Evolutionary conservation across 2,329 filamentous ascomycete species (phyloP).

Genomic region (Orbilia oligospora): DNA sequence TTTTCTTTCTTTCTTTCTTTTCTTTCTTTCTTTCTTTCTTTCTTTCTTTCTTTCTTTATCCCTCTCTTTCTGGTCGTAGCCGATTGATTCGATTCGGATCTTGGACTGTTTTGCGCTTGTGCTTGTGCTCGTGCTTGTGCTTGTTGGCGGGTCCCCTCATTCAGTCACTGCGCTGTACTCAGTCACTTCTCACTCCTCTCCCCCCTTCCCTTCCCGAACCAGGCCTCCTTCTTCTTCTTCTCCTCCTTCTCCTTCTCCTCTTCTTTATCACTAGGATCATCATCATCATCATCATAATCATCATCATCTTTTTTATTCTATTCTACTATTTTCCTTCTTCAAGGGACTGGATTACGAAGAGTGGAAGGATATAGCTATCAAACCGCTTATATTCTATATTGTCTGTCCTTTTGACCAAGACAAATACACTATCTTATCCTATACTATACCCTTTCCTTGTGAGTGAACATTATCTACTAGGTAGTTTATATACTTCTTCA

Average conservation of each 20-base stretch:
- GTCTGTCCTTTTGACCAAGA: not conserved
- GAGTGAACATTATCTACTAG: too few species aligned
- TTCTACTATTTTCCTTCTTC: not conserved
- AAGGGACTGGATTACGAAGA: too few species aligned
- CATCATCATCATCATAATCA: not conserved
- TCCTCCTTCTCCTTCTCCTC: slow-evolving; percentile 25
- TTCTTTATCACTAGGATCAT: too few species aligned
- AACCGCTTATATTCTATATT: too few species aligned
- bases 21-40: slow-evolving; percentile 15
- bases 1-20: slow-evolving; percentile 41
- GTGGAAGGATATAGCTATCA: too few species aligned
- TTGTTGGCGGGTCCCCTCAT: slow-evolving; percentile 44
- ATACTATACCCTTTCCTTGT: too few species aligned
- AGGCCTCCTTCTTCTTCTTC: not conserved
- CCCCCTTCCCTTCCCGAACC: not conserved
- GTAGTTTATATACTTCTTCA: too few species aligned
- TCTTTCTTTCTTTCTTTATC: too few species aligned
- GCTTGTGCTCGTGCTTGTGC: not conserved
- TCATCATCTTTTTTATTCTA: not conserved
- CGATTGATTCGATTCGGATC: slow-evolving; percentile 23
- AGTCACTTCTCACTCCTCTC: not conserved
- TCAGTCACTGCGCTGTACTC: too few species aligned
- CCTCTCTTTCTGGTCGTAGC: not conserved
- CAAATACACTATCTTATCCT: too few species aligned
- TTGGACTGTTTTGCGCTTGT: not conserved